Conservation (phyloP, 2,329 filamentous ascomycete species). For the Zymoseptoria brevis region DNA sequence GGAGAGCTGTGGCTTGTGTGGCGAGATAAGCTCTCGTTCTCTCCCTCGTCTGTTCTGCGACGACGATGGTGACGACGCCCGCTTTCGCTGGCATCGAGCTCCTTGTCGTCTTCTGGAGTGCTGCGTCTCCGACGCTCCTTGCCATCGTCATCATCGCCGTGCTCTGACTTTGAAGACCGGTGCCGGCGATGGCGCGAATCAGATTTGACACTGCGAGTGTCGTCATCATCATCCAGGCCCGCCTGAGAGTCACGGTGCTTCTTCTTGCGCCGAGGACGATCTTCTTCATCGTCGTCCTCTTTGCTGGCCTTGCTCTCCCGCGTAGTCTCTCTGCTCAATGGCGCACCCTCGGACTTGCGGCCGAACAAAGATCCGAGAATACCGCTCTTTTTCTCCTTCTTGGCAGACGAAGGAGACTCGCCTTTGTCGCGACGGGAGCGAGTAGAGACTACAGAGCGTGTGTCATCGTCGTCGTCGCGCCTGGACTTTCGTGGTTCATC, state of each 20-base stretch:
- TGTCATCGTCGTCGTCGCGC: slow-evolving; percentile 35
- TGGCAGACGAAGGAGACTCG: slow-evolving; percentile 22
- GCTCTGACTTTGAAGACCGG: slow-evolving; percentile 6
- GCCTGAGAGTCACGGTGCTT: slow-evolving; percentile 34
- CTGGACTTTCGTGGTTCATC: slow-evolving; percentile 19
- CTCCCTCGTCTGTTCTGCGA: slow-evolving; percentile 17
- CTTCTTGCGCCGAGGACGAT: slow-evolving; percentile 38
- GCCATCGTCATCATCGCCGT: slow-evolving; percentile 19
- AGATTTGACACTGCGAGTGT: slow-evolving; percentile 18
- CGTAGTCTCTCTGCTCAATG: slow-evolving; percentile 14
- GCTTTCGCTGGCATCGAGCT: slow-evolving; percentile 15
- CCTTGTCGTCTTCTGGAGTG: slow-evolving; percentile 16
- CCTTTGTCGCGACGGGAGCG: slow-evolving; percentile 34
- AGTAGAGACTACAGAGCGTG: slow-evolving; percentile 34
- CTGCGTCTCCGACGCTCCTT: slow-evolving; percentile 20
- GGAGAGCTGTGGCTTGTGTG: slow-evolving; percentile 11
- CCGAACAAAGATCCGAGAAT: slow-evolving; percentile 38
- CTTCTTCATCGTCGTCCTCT: slow-evolving; percentile 35
- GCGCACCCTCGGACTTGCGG: slow-evolving; percentile 32
- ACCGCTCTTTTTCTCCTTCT: slow-evolving; percentile 40
- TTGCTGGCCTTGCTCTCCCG: slow-evolving; percentile 15
- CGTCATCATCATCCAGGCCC: slow-evolving; percentile 18
- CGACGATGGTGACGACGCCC: slow-evolving; percentile 20
- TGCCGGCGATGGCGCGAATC: slow-evolving; percentile 16
- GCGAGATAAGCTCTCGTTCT: slow-evolving; percentile 14